phyloP scores from a whole-genome alignment of 345 rosid species.

The Conringia planisiliqua region DNA sequence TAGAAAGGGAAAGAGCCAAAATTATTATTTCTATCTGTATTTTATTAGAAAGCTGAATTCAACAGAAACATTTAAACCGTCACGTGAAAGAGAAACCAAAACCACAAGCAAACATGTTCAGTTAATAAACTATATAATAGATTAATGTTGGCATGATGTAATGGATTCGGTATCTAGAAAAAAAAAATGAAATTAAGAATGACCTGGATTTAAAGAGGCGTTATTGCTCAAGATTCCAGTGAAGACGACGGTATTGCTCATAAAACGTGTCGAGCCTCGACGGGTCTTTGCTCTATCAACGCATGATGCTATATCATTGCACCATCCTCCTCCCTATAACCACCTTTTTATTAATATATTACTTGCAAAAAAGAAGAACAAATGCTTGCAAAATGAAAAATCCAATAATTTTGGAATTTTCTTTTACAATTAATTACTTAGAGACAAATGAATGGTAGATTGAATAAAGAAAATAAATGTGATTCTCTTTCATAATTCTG shows the following conservation, averaged over 20 bases:
- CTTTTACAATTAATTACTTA: not conserved
- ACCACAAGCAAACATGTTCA: constrained; percentile 26
- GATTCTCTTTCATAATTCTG: not conserved
- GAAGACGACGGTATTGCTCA: constrained; percentile 64
- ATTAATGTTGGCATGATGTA: too few relatives aligned
- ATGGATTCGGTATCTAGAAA: not conserved
- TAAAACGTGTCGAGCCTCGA: constrained; percentile 76
- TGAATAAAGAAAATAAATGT: not conserved
- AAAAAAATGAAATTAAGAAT: not conserved
- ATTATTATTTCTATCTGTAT: not conserved
- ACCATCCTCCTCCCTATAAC: constrained; percentile 96
- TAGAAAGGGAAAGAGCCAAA: constrained; percentile 15
- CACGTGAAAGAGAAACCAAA: constrained; percentile 35
- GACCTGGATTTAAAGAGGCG: constrained; percentile 85
- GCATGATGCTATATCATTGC: constrained; percentile 79
- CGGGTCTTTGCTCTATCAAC: constrained; percentile 62
- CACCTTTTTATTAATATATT: not conserved
- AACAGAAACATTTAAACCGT: constrained; percentile 26
- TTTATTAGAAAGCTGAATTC: constrained; percentile 3
- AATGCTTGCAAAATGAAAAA: not conserved
- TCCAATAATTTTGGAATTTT: not conserved
- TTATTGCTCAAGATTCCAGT: constrained; percentile 82
- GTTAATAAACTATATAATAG: not conserved
- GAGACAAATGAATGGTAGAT: not conserved
- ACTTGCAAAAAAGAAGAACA: not conserved